Conservation (phyloP, 176 grass and related monocot species). For the Hsuehochloa calcarea region DNA sequence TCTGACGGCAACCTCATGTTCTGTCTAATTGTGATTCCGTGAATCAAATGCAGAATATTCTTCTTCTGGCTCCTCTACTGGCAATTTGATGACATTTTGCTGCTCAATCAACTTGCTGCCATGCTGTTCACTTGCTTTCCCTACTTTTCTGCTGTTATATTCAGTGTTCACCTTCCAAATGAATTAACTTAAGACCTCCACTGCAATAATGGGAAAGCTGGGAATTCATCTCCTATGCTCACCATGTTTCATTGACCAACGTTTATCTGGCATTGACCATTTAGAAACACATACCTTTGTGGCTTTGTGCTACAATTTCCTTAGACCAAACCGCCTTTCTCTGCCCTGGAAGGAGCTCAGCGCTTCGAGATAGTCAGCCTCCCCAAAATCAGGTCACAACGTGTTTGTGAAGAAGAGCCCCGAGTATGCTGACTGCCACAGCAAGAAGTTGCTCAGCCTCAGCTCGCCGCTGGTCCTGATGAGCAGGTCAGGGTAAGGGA, state of each 20-base stretch:
- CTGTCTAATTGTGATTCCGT: neutral
- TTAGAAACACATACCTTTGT: neutral
- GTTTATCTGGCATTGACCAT: neutral
- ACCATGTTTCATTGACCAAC: neutral
- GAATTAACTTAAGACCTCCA: neutral
- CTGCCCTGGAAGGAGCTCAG: slow-evolving; percentile 56
- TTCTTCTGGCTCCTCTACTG: neutral
- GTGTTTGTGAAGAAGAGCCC: slow-evolving; percentile 80
- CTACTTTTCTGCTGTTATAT: neutral
- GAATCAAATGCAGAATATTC: neutral
- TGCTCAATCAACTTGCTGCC: neutral
- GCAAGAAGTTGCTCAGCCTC: slow-evolving; percentile 84
- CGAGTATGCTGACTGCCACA: slow-evolving; percentile 78
- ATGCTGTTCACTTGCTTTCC: neutral
- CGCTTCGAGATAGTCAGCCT: slow-evolving; percentile 58
- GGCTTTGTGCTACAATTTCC: slow-evolving; percentile 22
- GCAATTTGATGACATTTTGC: neutral
- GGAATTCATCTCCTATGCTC: neutral
- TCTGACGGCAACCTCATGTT: neutral
- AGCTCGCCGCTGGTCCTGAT: slow-evolving; percentile 77
- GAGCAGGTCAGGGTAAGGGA: slow-evolving; percentile 61
- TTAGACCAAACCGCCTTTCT: slow-evolving; percentile 57
- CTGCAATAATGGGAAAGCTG: neutral
- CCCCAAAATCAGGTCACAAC: slow-evolving; percentile 66
- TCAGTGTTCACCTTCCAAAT: neutral